Conservation (phyloP, 768 basidiomycete genomes). For the Neoboletus brunneissimus region DNA sequence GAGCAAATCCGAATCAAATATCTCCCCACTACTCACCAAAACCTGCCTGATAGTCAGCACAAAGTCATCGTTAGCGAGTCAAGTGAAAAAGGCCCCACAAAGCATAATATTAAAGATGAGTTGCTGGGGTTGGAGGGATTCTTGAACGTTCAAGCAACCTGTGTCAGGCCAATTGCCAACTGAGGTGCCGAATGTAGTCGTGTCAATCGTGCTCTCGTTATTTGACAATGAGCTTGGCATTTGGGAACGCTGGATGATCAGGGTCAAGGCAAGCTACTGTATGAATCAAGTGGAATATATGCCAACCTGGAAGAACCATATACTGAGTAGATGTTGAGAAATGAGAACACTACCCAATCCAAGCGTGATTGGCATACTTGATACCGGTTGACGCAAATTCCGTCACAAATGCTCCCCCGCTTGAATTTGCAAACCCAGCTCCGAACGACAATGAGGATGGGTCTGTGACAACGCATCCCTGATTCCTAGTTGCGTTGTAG, state of each 20-base stretch:
- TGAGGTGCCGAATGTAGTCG: conserved; percentile 57
- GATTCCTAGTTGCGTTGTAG: conserved; percentile 50
- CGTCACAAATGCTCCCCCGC: conserved; percentile 75
- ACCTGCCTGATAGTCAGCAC: conserved; percentile 24
- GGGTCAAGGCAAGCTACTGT: background rate
- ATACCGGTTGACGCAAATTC: conserved; percentile 66
- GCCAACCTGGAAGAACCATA: conserved; percentile 34
- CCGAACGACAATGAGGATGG: conserved; percentile 59
- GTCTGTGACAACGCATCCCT: conserved; percentile 67
- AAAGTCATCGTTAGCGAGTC: conserved; percentile 11
- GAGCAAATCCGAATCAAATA: conserved; percentile 4
- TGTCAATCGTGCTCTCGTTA: conserved; percentile 52
- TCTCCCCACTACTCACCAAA: conserved; percentile 26
- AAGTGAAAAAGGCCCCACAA: conserved; percentile 45
- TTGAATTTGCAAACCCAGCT: conserved; percentile 56
- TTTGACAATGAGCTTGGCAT: conserved; percentile 48
- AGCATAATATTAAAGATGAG: conserved; percentile 77
- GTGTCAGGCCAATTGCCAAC: conserved; percentile 63
- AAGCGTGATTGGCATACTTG: conserved; percentile 42
- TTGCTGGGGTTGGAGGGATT: conserved; percentile 60
- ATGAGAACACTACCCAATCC: background rate
- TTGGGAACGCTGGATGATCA: conserved; percentile 29
- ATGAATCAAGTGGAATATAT: background rate
- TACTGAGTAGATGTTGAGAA: conserved; percentile 9
- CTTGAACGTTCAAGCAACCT: conserved; percentile 50